Evolutionary conservation across 2,329 filamentous ascomycete species (phyloP), one percentile per base, ranked within the genome.

Genomic region (Trichoderma oligosporum): DNA sequence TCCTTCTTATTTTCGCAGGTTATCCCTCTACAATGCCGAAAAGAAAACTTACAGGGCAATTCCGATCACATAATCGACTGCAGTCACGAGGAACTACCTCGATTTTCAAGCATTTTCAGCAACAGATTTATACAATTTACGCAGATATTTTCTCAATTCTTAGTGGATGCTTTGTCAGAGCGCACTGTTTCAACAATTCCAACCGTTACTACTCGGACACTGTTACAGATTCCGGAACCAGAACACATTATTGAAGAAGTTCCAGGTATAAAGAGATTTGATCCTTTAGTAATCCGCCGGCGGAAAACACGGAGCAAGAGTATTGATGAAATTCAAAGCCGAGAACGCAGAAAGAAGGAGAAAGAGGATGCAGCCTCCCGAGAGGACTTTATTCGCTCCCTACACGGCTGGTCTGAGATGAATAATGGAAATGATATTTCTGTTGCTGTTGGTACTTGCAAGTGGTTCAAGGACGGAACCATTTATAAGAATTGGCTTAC

Each of bases 401-500:
- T 63, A 4, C 42, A 46, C 25, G 61, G 61, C 51, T 63, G 61
- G 61, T 48, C 56, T 4, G 56, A 48, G 25, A 7, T 18, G 4
- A 61, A 63, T 47, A 54, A 46, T 16, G 61, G 61, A 7, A 45
- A 54, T 24, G 46, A 61, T 14, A 20, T 63, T 16, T 39, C 29
- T 11, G 47, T 54, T 16, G 20, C 36, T 8, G 46, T 49, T 1
- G 64, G 60, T 2, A 65, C 63, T 0, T 65, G 65, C 38, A 38
- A 58, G 14, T 66, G 63, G 62, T 62, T 65, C 41, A 56, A 57
- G 7, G 45, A 57, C 1, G 45, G 60, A 11, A 5, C 36, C 0
- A 38, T 45, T 7, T 64, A 65, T 36, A 61, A 56, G 9, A 42
- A 42, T 11, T 66, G 65, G 62, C 27, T 60, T 18, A 56, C 55